These are phyloP conservation scores for Hemileccinum rubropunctum DNA, from an alignment of 768 basidiomycete genomes.

Conservation along the genomic window DNA sequence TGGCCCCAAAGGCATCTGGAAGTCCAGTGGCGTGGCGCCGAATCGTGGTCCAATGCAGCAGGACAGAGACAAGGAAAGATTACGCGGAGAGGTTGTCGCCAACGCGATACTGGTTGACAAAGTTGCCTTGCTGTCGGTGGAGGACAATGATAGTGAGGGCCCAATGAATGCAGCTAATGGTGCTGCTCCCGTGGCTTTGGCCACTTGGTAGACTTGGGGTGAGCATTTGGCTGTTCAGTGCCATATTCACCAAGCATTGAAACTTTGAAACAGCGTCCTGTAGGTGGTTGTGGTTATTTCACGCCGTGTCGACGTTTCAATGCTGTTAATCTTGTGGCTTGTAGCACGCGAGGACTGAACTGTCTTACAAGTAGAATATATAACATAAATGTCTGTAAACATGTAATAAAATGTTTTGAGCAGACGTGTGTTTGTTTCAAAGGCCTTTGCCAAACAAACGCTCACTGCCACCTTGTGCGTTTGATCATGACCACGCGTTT, in stretches of 20 bases:
- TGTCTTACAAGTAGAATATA: conserved; percentile 33
- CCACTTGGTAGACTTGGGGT: conserved; percentile 27
- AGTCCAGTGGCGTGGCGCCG: conserved; percentile 4
- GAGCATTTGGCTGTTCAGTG: neutral
- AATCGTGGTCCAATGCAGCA: conserved; percentile 19
- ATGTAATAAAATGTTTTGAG: conserved; percentile 19
- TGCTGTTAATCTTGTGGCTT: conserved; percentile 27
- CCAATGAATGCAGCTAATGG: conserved; percentile 14
- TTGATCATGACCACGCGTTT: conserved; percentile 52
- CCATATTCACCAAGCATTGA: conserved; percentile 1
- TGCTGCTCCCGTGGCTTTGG: conserved; percentile 19
- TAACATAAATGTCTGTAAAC: conserved; percentile 10
- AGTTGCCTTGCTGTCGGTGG: conserved; percentile 36
- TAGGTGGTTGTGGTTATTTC: conserved; percentile 13
- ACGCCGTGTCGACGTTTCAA: conserved; percentile 28
- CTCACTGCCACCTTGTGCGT: conserved; percentile 49
- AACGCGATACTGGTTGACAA: conserved; percentile 38
- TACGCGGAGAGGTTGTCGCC: conserved; percentile 34
- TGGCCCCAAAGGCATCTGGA: conserved; percentile 35
- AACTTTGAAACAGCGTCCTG: neutral
- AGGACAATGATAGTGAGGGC: conserved; percentile 20
- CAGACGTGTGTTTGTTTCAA: conserved; percentile 20
- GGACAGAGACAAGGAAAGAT: conserved; percentile 34
- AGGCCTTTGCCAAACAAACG: conserved; percentile 34
- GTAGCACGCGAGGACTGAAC: conserved; percentile 20